Evolutionary conservation across 306 rosid species (phyloP), one percentile per base, ranked within the genome.

Genomic region (Fragaria nilgerrensis): DNA sequence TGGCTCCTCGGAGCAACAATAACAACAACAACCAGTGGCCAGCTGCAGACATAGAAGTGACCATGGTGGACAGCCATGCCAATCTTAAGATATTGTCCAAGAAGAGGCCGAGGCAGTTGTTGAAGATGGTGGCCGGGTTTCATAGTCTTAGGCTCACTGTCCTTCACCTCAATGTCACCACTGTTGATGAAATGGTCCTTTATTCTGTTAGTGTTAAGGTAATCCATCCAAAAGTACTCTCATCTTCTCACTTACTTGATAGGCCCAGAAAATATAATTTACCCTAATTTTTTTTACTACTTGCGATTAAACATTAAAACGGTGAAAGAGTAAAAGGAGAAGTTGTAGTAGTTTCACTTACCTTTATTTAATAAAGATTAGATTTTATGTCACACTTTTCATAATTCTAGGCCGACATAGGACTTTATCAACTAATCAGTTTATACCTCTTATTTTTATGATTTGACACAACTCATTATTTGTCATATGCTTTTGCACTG

Each of bases 181-280:
- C 91, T 23, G 49, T 66, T 4, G 83, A 85, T 23, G 78, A 90
- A 41, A 77, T 86, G 91, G 97, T 90, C 59, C 93, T 95, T 44
- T 95, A 88, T 88, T 88, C 98, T 0, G 62, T 95, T 32, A 92
- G 96, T 58, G 83, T 95, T 7, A 92, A 95, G 97, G 98, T 95
- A 25, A 10, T 37, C 4, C 2, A 2, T 23, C 74, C 69, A 64
- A 34, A 34, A 32, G 2, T 17, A 16, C 43, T 64, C 69, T 32
- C 68, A 29, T 63, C n/a, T 29, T 63, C 68, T 34, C 43, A 64
- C 41, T 15, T 34, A 16, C 44, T 34, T 15, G 10, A 63, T 29
- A 27, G 20, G 39, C 22, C 36, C 67, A 27, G n/a, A 63, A 62
- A 62, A 25, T 62, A 29, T 29, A 14, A 19, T 61, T 14, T 61